These are phyloP conservation scores for Coemansia sp. DNA, from an alignment of 192 early-diverging fungal species.

Conservation along the genomic window DNA sequence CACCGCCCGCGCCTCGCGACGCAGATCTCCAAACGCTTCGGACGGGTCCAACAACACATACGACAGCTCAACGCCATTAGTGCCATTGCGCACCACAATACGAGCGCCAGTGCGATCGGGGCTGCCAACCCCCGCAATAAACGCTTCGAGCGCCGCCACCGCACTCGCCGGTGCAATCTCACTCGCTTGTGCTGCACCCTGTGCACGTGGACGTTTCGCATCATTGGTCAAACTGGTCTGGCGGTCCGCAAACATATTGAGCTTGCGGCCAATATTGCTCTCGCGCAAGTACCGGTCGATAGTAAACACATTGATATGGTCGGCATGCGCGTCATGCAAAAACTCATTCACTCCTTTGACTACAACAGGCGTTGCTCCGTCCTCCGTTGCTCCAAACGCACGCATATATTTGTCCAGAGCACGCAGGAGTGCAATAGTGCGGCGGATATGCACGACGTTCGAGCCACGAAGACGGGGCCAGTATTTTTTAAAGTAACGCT, in stretches of 20 bases:
- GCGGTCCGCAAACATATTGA: slow-evolving; percentile 52
- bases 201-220: not conserved
- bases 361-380: not conserved
- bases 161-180: slow-evolving; percentile 24
- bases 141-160: slow-evolving; percentile 35
- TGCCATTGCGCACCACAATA: slow-evolving; percentile 17
- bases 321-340: slow-evolving; percentile 64
- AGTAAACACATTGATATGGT: slow-evolving; percentile 84
- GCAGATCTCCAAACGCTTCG: slow-evolving; percentile 71
- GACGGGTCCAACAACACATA: slow-evolving; percentile 88
- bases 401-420: slow-evolving; percentile 57
- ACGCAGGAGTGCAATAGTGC: slow-evolving; percentile 63
- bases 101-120: slow-evolving; percentile 35
- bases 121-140: slow-evolving; percentile 39
- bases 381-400: not conserved
- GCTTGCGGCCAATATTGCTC: slow-evolving; percentile 64
- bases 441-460: slow-evolving; percentile 76
- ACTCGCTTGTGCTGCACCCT: not conserved
- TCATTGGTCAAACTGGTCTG: not conserved
- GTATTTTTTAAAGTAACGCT: slow-evolving; percentile 70
- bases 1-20: slow-evolving; percentile 77
- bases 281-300: slow-evolving; percentile 65
- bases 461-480: slow-evolving; percentile 64
- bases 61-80: slow-evolving; percentile 55
- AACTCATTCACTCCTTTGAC: slow-evolving; percentile 69